Evolutionary conservation across 1,284 basidiomycete species (phyloP).

Genomic region (Boletus semigastroideus): DNA sequence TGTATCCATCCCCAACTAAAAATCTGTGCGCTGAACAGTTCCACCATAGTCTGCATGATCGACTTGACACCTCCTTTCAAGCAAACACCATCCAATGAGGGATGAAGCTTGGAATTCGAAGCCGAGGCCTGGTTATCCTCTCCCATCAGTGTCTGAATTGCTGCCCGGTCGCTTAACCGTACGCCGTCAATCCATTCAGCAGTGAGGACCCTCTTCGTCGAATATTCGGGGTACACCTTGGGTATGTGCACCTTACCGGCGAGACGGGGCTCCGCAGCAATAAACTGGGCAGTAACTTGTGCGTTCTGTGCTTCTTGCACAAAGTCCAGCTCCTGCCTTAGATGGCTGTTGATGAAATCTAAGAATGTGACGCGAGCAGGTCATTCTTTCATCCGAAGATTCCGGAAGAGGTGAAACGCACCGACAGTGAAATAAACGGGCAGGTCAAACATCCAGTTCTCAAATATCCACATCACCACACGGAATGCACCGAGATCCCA

Average conservation of each 20-base stretch:
- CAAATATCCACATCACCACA: slow-evolving; percentile 72
- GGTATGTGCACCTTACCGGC: slow-evolving; percentile 77
- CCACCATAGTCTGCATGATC: slow-evolving; percentile 79
- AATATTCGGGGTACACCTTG: slow-evolving; percentile 68
- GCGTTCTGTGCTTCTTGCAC: slow-evolving; percentile 72
- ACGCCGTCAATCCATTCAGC: slow-evolving; percentile 88
- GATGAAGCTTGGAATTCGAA: slow-evolving; percentile 9
- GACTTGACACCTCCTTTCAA: slow-evolving; percentile 65
- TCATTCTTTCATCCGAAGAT: not conserved
- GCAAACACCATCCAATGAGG: slow-evolving; percentile 30
- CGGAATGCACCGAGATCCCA: slow-evolving; percentile 74
- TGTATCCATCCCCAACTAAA: slow-evolving; percentile 89
- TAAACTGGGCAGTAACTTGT: slow-evolving; percentile 53
- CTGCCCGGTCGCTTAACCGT: slow-evolving; percentile 68
- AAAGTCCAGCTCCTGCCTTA: slow-evolving; percentile 82
- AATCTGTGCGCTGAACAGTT: slow-evolving; percentile 81
- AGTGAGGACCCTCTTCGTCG: slow-evolving; percentile 77
- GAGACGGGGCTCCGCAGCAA: slow-evolving; percentile 66
- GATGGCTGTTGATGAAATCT: slow-evolving; percentile 81
- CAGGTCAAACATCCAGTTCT: slow-evolving; percentile 72
- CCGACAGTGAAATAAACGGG: slow-evolving; percentile 76
- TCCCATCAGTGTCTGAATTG: slow-evolving; percentile 58
- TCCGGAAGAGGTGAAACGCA: slow-evolving; percentile 30
- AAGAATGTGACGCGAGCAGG: slow-evolving; percentile 6
- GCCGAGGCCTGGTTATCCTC: slow-evolving; percentile 32